These are phyloP conservation scores for Arthrobotrys conoides DNA, from an alignment of 2,329 filamentous ascomycete species.

Conservation along the genomic window DNA sequence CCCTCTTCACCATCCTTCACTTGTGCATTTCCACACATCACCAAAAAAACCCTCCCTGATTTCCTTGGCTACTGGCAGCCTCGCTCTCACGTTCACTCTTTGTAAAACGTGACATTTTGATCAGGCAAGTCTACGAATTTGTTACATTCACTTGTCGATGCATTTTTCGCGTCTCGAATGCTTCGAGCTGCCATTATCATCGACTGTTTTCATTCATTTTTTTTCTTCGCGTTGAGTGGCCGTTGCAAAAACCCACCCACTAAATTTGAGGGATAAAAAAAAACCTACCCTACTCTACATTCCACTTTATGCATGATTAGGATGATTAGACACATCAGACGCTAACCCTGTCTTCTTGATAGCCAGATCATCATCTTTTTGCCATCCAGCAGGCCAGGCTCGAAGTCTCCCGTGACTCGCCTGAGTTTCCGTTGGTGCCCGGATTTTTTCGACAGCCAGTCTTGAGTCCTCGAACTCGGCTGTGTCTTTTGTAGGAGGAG, in stretches of 20 bases:
- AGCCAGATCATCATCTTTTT: constrained; percentile 51
- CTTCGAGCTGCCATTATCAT: constrained; percentile 41
- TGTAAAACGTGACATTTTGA: constrained; percentile 35
- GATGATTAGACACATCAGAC: constrained; percentile 59
- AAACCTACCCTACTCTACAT: constrained; percentile 59
- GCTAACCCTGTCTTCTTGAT: constrained; percentile 55
- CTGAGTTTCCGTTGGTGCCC: constrained; percentile 48
- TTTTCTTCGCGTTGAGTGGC: constrained; percentile 54
- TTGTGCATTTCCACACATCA: constrained; percentile 19
- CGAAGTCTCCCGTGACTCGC: constrained; percentile 52
- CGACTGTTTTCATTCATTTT: constrained; percentile 51
- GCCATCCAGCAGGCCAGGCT: constrained; percentile 34
- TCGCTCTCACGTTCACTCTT: constrained; percentile 25
- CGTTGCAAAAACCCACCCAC: constrained; percentile 43
- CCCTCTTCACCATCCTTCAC: constrained; percentile 26
- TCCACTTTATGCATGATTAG: constrained; percentile 59
- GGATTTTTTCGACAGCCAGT: constrained; percentile 43
- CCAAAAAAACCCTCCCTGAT: constrained; percentile 6
- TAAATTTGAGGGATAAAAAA: constrained; percentile 59
- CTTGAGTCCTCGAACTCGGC: constrained; percentile 60
- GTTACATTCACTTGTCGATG: constrained; percentile 23
- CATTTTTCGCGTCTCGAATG: constrained; percentile 59
- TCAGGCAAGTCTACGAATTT: constrained; percentile 25
- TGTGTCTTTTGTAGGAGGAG: constrained; percentile 27
- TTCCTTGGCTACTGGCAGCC: constrained; percentile 18